A percentile compares a stretch with the other conserved stretches of the same genome.
phyloP scores from a whole-genome alignment of 2,329 filamentous ascomycete species.

The Paecilomyces sp. region DNA sequence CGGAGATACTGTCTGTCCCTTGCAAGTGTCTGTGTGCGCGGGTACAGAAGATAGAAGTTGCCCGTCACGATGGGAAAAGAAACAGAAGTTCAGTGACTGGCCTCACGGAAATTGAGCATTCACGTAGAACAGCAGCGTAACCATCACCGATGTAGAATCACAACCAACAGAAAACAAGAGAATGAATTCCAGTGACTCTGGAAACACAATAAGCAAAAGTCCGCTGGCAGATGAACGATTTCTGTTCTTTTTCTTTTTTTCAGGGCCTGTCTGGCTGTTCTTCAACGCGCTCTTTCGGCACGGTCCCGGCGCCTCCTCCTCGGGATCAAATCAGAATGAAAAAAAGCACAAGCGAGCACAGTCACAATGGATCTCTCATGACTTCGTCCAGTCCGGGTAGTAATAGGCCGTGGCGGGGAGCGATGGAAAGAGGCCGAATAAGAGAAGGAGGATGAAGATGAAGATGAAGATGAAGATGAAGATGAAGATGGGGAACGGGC shows the following conservation, averaged over 20 bases:
- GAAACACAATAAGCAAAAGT: background rate
- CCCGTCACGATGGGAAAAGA: background rate
- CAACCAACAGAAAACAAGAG: background rate
- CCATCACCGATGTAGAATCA: background rate
- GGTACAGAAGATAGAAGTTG: background rate
- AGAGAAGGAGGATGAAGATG: background rate
- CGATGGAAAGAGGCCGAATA: background rate
- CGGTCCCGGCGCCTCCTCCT: background rate
- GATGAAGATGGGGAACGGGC: background rate
- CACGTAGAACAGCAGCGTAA: background rate
- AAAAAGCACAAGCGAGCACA: background rate
- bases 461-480: background rate
- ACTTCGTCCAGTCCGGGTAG: background rate
- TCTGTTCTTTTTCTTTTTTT: background rate
- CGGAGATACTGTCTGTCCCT: background rate
- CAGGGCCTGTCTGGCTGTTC: background rate
- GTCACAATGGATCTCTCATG: background rate
- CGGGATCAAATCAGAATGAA: background rate
- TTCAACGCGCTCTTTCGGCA: background rate
- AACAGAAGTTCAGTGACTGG: conserved; percentile 1
- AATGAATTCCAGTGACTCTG: background rate
- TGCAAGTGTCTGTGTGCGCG: background rate
- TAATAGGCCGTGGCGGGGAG: background rate
- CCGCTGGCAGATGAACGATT: background rate
- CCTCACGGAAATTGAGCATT: background rate